Evolutionary conservation across 1,284 basidiomycete species (phyloP).

Genomic region (Sanghuangporus baumii): DNA sequence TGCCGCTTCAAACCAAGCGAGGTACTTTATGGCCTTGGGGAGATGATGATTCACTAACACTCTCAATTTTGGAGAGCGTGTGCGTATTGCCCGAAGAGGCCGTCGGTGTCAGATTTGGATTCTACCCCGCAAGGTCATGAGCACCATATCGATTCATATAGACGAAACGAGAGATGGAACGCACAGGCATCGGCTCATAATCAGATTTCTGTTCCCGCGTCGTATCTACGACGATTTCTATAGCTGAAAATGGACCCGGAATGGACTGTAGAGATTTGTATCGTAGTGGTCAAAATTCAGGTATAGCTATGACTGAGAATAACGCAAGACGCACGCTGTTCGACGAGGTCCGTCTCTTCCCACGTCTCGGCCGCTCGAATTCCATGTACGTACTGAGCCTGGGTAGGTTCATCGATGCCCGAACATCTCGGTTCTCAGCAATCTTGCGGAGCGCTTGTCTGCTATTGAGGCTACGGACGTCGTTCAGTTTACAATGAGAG

Average conservation of each 20-base stretch:
- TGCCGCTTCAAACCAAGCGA: neutral
- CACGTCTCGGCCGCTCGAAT: neutral
- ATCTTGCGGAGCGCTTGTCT: constrained; percentile 7
- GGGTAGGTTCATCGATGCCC: constrained; percentile 3
- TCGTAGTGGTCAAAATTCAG: too few species aligned
- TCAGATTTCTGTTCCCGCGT: constrained; percentile 12
- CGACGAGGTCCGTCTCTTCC: neutral
- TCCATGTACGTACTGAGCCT: constrained; percentile 4
- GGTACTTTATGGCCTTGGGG: neutral
- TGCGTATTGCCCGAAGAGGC: neutral
- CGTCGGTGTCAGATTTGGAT: neutral
- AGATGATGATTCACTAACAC: neutral
- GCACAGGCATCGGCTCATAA: constrained; percentile 7
- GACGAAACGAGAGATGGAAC: neutral
- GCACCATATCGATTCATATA: too few species aligned
- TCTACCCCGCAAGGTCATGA: too few species aligned
- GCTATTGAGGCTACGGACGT: constrained; percentile 5
- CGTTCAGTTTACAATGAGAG: neutral
- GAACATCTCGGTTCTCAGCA: constrained; percentile 1
- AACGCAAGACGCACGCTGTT: neutral
- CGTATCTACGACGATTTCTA: constrained; percentile 14
- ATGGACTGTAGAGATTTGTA: neutral
- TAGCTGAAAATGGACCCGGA: neutral
- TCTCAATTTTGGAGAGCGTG: neutral
- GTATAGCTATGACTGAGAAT: neutral